Percentiles rank a stretch among this genome's conserved stretches.
Conservation (phyloP, 306 rosid species). For the Castanea mollissima region DNA sequence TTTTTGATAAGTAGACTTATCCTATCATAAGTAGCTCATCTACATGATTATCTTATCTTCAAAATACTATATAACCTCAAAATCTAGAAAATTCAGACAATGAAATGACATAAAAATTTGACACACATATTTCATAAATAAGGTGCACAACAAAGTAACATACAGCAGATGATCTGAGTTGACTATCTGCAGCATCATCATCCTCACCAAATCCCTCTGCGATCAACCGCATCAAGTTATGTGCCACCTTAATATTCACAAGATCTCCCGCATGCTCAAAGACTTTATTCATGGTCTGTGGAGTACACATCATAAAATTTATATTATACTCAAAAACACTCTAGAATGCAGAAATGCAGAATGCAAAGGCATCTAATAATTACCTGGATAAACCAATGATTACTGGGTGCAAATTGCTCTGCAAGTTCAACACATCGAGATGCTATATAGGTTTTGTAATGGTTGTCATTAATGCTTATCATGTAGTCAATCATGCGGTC, state of each 20-base stretch:
- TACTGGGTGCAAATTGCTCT: slow-evolving; percentile 95
- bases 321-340: slow-evolving; percentile 5
- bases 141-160: slow-evolving; percentile 35
- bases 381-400: slow-evolving; percentile 99
- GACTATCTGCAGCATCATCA: slow-evolving; percentile 73
- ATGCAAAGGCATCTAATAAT: slow-evolving; percentile 5
- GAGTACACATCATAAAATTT: slow-evolving; percentile 19
- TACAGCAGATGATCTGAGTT: slow-evolving; percentile 97
- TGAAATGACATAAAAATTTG: background rate
- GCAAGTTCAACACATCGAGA: slow-evolving; percentile 97
- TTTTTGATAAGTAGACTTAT: no score
- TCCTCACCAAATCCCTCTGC: slow-evolving; percentile 99
- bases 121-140: background rate
- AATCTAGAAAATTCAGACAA: background rate
- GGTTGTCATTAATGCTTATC: slow-evolving; percentile 85
- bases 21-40: background rate
- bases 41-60: background rate
- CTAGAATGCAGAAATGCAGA: slow-evolving; percentile 12
- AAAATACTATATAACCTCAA: background rate
- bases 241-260: slow-evolving; percentile 94
- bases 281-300: slow-evolving; percentile 97
- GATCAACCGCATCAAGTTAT: slow-evolving; percentile 93
- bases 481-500: slow-evolving; percentile 93
- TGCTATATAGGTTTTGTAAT: slow-evolving; percentile 90
- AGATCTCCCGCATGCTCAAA: slow-evolving; percentile 99